phyloP scores from a whole-genome alignment of 2,329 filamentous ascomycete species.

The Lachnellula cervina region DNA sequence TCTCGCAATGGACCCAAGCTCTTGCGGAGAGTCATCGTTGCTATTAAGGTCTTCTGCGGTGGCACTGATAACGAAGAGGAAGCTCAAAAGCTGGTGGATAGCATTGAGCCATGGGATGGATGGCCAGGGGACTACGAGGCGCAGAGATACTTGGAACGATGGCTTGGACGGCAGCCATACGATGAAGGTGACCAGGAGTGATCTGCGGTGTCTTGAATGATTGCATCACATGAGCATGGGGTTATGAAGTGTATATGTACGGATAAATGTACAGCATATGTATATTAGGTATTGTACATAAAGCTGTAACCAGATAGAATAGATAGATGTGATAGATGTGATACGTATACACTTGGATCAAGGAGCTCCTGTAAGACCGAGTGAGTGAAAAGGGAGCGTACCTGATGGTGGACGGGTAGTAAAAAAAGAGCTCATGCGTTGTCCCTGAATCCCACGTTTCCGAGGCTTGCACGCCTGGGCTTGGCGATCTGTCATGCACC shows the following conservation, averaged over 20 bases:
- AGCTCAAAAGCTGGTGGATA: slow-evolving; percentile 20
- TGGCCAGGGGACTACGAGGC: slow-evolving; percentile 28
- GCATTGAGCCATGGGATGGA: slow-evolving; percentile 22
- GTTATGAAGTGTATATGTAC: background rate
- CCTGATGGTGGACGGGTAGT: too few species aligned
- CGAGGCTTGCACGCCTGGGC: background rate
- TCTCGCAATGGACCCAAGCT: slow-evolving; percentile 16
- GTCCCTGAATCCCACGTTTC: background rate
- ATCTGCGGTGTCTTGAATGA: background rate
- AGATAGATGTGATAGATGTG: background rate
- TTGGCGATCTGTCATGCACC: background rate
- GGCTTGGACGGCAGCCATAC: background rate
- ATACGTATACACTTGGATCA: background rate
- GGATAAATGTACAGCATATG: background rate
- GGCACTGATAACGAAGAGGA: slow-evolving; percentile 12
- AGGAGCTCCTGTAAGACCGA: too few species aligned
- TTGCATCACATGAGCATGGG: background rate
- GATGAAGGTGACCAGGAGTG: background rate
- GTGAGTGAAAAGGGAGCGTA: too few species aligned
- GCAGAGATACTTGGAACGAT: slow-evolving; percentile 9
- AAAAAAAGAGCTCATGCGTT: too few species aligned
- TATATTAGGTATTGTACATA: background rate
- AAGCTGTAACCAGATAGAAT: background rate
- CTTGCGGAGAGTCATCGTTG: slow-evolving; percentile 21
- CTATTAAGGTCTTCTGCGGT: slow-evolving; percentile 17